These are phyloP conservation scores for Isatis tinctoria DNA, from an alignment of 345 rosid genomes.

Conservation along the genomic window DNA sequence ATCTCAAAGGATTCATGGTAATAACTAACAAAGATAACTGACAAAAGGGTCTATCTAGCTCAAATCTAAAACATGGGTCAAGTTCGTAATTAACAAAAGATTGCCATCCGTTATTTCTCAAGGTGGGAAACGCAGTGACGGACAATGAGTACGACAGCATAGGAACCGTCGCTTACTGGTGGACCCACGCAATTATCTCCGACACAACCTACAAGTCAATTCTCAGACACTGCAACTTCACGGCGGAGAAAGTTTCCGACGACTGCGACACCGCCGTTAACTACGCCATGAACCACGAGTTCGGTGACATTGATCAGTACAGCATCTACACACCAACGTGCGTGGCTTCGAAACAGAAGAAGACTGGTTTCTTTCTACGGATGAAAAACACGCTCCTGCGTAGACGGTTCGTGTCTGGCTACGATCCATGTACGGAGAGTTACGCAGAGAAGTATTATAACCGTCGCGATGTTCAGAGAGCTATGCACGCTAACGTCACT, in stretches of 20 bases:
- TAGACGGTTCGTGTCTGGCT: slow-evolving; percentile 55
- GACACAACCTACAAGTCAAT: slow-evolving; percentile 66
- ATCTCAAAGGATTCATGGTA: slow-evolving; percentile 89
- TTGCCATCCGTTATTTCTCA: background rate
- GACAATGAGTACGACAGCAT: slow-evolving; percentile 70
- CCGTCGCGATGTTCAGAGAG: slow-evolving; percentile 64
- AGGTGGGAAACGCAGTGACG: slow-evolving; percentile 91
- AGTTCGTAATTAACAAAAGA: background rate
- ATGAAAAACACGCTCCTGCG: slow-evolving; percentile 55
- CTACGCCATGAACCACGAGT: slow-evolving; percentile 67
- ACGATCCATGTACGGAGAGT: slow-evolving; percentile 80
- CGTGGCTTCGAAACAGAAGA: slow-evolving; percentile 26
- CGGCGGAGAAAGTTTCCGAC: slow-evolving; percentile 36
- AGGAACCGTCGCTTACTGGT: slow-evolving; percentile 86
- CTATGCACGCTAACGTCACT: slow-evolving; percentile 78
- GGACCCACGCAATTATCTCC: slow-evolving; percentile 88
- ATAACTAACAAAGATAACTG: slow-evolving; percentile 11
- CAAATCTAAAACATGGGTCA: background rate
- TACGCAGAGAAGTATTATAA: slow-evolving; percentile 88
- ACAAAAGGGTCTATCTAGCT: background rate
- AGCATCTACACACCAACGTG: slow-evolving; percentile 86
- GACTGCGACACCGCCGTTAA: slow-evolving; percentile 52
- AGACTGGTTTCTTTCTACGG: slow-evolving; percentile 26
- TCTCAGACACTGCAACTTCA: slow-evolving; percentile 64
- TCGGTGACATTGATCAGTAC: slow-evolving; percentile 81